Evolutionary conservation across 2,329 filamentous ascomycete species (phyloP), one percentile per base, ranked within the genome.

Genomic region (Gaeumannomyces tritici): DNA sequence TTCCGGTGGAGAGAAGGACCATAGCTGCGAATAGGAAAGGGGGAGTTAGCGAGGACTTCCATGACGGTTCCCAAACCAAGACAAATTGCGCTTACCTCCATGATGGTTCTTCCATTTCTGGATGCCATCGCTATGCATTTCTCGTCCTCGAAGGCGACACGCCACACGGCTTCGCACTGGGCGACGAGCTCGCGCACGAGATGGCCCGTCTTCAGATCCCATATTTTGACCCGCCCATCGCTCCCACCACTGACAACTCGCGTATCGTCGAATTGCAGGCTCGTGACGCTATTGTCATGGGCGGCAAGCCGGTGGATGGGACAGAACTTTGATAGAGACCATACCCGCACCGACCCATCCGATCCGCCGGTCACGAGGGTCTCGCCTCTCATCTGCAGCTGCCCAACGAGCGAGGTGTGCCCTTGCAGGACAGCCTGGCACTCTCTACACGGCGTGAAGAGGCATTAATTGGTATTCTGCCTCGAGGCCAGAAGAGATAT

Each of bases 281-380:
- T 97, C 1, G 95, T 99, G 61, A 99, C 95, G 73, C 93, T 97
- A 74, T 99, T 99, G 75, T 99, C 95, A 73, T 99, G 95, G 4
- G 95, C 95, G 55, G 95, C 95, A 61, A 99, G 82, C 57, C 95
- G 87, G 76, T 99, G 95, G 64, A 99, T 96, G 0, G 95, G 89
- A 64, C 89, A 88, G 82, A 93, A 96, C 68, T 89, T 90, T 68
- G 92, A 88, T 65, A 99, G 77, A 31, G 93, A 97, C 95, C 95
- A 99, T 28, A 99, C 93, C 61, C 96, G 84, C 60, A 99, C 95
- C 26, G 92, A 96, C 28, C 95, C 95, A 73, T 99, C 95, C 18
- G 92, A 96, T 60, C 95, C 95, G 66, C 95, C 95, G 0, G 95
- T 99, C 55, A 99, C 95, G 21, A 99, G 83, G 4, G 92, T 97